Evolutionary conservation across 768 basidiomycete genomes (phyloP).

Genomic region (Lactifluus pinguis): DNA sequence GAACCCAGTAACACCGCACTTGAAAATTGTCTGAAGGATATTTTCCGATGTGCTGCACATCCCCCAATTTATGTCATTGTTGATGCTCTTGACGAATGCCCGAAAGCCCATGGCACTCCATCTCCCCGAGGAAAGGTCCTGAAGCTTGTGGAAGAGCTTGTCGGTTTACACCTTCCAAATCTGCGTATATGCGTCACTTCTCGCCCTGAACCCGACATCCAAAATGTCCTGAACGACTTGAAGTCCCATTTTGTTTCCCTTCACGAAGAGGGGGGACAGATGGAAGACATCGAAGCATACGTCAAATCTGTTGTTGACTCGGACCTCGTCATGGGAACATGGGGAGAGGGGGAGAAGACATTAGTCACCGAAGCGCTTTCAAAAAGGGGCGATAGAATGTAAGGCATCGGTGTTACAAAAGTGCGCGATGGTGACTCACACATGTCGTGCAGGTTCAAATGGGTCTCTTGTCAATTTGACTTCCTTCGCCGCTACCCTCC

Average conservation of each 20-base stretch:
- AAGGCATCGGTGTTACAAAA: background rate
- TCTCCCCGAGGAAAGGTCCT: background rate
- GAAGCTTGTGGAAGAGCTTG: background rate
- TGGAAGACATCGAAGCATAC: background rate
- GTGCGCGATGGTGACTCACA: background rate
- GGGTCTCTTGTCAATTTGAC: background rate
- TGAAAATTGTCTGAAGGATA: background rate
- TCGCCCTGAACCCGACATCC: background rate
- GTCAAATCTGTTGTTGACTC: background rate
- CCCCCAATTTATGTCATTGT: background rate
- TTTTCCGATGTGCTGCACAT: background rate
- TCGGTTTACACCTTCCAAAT: background rate
- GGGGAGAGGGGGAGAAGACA: background rate
- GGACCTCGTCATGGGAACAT: background rate
- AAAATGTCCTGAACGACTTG: background rate
- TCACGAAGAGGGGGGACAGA: background rate
- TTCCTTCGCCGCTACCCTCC: background rate
- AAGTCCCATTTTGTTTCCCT: background rate
- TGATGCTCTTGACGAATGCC: conserved; percentile 1
- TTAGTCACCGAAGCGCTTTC: background rate
- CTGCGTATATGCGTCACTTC: conserved; percentile 1
- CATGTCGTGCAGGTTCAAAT: background rate
- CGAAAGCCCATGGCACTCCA: background rate
- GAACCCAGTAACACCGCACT: background rate
- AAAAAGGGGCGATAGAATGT: background rate